Evolutionary conservation across 768 basidiomycete species (phyloP), one percentile per base, ranked within the genome.

Genomic region (Tricholoma matsutake): DNA sequence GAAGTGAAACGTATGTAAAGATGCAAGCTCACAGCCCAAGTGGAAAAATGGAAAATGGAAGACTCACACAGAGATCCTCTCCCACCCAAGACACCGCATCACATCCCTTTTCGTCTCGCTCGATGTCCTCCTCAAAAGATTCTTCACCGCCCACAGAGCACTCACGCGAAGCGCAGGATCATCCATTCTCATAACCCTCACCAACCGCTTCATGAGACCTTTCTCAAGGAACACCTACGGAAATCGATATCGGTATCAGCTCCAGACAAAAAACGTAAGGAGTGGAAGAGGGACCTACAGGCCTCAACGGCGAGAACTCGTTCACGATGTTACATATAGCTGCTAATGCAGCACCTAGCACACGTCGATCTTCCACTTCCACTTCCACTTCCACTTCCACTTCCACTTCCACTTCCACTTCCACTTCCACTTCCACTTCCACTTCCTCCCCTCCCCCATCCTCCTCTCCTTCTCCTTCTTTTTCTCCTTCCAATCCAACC

Each of bases 121-220:
- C 2, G 73, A 75, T 34, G 86, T 84, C 67, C 87, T 88, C 69
- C 83, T 83, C 2, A 93, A 69, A n/a, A 92, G 69, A 67, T 96
- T 97, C 71, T 92, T 94, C 35, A 95, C 73, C 0, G 89, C 89
- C 94, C 94, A 96, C n/a, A 96, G 68, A 0, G 89, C 85, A 63
- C 86, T 93, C 29, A 89, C 28, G n/a, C 84, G 77, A 6, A 94
- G 76, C 0, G 80, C 78, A 8, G 81, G 76, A 61, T 92, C 86
- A 0, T 77, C 76, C 7, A 72, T 68, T 14, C 77, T 76, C 3
- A 89, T 71, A 1, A 94, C 74, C 54, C 82, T 76, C 29, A 87
- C 82, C 8, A 96, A 76, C 1, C 90, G 75, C 1, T 82, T 76
- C 58, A 95, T 78, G 0, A 91, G 76, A 0, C 88, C 90, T 60